phyloP scores from a whole-genome alignment of 257 asterid species.

The Capsicum rhomboideum region DNA sequence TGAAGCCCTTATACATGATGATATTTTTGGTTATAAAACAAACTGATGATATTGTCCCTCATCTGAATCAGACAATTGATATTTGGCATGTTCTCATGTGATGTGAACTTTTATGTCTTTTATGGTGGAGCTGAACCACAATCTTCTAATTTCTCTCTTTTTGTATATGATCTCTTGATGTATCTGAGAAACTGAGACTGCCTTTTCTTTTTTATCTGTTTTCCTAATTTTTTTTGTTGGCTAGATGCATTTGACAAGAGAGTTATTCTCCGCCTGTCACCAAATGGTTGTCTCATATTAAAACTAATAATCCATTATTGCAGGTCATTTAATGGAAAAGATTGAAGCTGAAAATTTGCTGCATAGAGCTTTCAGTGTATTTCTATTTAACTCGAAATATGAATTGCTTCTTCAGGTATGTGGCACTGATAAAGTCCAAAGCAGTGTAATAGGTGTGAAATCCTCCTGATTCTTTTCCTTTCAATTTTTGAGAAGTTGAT shows the following conservation, averaged over 20 bases:
- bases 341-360: slow-evolving; percentile 68
- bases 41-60: not conserved
- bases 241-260: not conserved
- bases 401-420: slow-evolving; percentile 93
- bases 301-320: slow-evolving; percentile 5
- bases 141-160: not conserved
- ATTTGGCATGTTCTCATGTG: not conserved
- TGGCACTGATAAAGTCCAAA: not conserved
- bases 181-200: not conserved
- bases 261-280: not conserved
- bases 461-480: not conserved
- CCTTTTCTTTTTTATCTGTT: not conserved
- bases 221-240: not conserved
- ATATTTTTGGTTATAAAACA: not conserved
- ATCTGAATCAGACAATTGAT: not conserved
- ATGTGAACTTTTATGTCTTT: not conserved
- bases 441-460: not conserved
- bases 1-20: not conserved
- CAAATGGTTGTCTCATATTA: not conserved
- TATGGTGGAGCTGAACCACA: not conserved
- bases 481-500: not conserved
- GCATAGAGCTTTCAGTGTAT: slow-evolving; percentile 96
- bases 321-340: slow-evolving; percentile 95
- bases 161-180: not conserved
- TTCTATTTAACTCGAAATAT: slow-evolving; percentile 76